These are phyloP conservation scores for Crucibulum laeve DNA, from an alignment of 768 basidiomycete species.

Conservation along the genomic window DNA sequence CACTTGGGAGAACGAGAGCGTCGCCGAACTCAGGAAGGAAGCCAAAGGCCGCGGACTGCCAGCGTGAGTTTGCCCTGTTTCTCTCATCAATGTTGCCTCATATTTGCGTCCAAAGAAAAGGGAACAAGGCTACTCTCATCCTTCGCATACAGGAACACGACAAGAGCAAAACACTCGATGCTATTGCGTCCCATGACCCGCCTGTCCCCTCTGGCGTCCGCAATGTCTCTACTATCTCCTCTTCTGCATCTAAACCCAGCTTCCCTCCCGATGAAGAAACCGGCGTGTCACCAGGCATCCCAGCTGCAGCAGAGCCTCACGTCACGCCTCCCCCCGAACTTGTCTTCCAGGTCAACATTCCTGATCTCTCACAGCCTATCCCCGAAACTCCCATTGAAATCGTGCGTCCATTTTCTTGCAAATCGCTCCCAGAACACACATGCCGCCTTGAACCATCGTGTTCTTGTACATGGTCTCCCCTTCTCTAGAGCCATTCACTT, in stretches of 20 bases:
- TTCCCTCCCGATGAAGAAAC: slow-evolving; percentile 18
- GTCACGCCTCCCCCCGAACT: slow-evolving; percentile 16
- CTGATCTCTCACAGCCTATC: slow-evolving; percentile 43
- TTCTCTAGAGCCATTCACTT: slow-evolving; percentile 44
- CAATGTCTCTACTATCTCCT: slow-evolving; percentile 18
- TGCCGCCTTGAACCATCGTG: too few relatives aligned
- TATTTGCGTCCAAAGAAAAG: slow-evolving; percentile 35
- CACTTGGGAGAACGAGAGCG: slow-evolving; percentile 49
- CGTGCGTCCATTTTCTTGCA: slow-evolving; percentile 36
- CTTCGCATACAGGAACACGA: slow-evolving; percentile 52
- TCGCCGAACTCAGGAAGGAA: slow-evolving; percentile 47
- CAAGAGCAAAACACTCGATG: slow-evolving; percentile 17
- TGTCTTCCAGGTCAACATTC: slow-evolving; percentile 50
- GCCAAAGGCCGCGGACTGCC: slow-evolving; percentile 53
- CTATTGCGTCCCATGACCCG: slow-evolving; percentile 13
- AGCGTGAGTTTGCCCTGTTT: slow-evolving; percentile 31
- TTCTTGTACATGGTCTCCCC: slow-evolving; percentile 3
- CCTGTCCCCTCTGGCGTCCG: slow-evolving; percentile 15
- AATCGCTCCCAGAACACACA: too few relatives aligned
- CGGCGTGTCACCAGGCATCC: slow-evolving; percentile 38
- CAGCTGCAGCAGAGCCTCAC: slow-evolving; percentile 24
- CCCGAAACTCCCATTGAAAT: slow-evolving; percentile 47
- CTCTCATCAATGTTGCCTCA: slow-evolving; percentile 1
- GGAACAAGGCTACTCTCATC: slow-evolving; percentile 55
- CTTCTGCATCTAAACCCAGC: too few relatives aligned